These are phyloP conservation scores for Tuber melanosporum DNA, from an alignment of 495 filamentous ascomycete genomes.

Conservation along the genomic window DNA sequence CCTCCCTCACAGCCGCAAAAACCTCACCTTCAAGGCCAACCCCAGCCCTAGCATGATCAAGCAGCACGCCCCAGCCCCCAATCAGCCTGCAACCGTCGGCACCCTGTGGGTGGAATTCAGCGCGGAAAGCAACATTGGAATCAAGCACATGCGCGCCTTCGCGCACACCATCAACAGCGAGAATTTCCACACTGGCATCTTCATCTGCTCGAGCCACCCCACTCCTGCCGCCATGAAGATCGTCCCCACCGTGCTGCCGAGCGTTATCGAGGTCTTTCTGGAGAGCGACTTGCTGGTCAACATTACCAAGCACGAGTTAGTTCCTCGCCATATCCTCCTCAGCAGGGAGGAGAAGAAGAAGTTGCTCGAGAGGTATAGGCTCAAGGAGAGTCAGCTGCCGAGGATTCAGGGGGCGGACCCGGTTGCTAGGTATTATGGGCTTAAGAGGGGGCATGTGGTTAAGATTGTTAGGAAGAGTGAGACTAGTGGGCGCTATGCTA, in stretches of 20 bases:
- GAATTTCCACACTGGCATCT: slow-evolving; percentile 80
- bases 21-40: slow-evolving; percentile 77
- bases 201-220: slow-evolving; percentile 73
- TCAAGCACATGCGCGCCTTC: slow-evolving; percentile 84
- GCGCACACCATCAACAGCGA: slow-evolving; percentile 68
- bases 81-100: slow-evolving; percentile 61
- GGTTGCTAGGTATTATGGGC: slow-evolving; percentile 81
- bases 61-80: slow-evolving; percentile 69
- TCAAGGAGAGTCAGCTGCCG: slow-evolving; percentile 95
- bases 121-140: slow-evolving; percentile 66
- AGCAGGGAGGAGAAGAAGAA: slow-evolving; percentile 80
- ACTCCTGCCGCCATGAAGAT: slow-evolving; percentile 78
- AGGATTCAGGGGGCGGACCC: slow-evolving; percentile 87
- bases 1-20: slow-evolving; percentile 56
- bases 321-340: slow-evolving; percentile 86
- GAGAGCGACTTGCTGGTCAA: slow-evolving; percentile 95
- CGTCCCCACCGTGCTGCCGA: slow-evolving; percentile 60
- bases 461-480: slow-evolving; percentile 88
- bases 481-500: slow-evolving; percentile 73
- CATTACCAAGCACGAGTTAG: slow-evolving; percentile 95
- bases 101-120: slow-evolving; percentile 91
- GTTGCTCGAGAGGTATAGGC: slow-evolving; percentile 76
- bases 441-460: slow-evolving; percentile 90
- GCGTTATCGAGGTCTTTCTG: slow-evolving; percentile 86
- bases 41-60: slow-evolving; percentile 75